Conservation (phyloP, 345 rosid species). For the Isatis tinctoria region DNA sequence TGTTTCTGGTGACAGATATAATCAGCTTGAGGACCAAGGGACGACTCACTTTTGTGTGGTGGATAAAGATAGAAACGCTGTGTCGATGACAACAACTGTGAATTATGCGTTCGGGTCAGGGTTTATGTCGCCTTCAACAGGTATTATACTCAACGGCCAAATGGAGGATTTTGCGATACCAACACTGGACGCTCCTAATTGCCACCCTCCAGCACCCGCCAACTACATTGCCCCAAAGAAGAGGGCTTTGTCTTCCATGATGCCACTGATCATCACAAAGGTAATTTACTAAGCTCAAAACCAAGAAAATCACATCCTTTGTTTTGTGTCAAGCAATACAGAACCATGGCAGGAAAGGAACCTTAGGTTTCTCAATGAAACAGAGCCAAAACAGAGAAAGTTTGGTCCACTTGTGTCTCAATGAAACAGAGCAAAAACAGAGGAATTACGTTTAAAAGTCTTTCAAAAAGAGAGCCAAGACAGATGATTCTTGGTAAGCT, state of each 20-base stretch:
- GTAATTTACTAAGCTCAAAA: slow-evolving; percentile 26
- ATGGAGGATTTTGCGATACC: slow-evolving; percentile 86
- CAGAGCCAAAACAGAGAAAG: no score
- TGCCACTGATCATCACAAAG: slow-evolving; percentile 73
- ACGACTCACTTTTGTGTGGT: slow-evolving; percentile 80
- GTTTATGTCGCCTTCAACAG: slow-evolving; percentile 67
- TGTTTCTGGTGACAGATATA: slow-evolving; percentile 48
- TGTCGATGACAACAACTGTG: slow-evolving; percentile 76
- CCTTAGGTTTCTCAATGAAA: slow-evolving; percentile 21
- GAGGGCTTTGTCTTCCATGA: slow-evolving; percentile 86
- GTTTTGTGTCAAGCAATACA: background rate
- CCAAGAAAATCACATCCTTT: background rate
- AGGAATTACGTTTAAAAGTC: background rate
- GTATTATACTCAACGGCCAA: slow-evolving; percentile 67
- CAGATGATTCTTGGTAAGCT: background rate
- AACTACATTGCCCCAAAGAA: slow-evolving; percentile 67
- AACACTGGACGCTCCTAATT: slow-evolving; percentile 49
- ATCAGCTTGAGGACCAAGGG: slow-evolving; percentile 81
- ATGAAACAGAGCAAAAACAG: slow-evolving; percentile 30
- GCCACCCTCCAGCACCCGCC: slow-evolving; percentile 74
- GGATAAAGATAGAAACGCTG: slow-evolving; percentile 72
- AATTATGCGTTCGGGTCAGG: slow-evolving; percentile 74
- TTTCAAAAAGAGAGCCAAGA: background rate
- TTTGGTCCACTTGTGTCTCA: background rate
- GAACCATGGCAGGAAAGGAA: background rate